Conservation (phyloP, 2,329 filamentous ascomycete species). For the Podosphaera fusca region DNA sequence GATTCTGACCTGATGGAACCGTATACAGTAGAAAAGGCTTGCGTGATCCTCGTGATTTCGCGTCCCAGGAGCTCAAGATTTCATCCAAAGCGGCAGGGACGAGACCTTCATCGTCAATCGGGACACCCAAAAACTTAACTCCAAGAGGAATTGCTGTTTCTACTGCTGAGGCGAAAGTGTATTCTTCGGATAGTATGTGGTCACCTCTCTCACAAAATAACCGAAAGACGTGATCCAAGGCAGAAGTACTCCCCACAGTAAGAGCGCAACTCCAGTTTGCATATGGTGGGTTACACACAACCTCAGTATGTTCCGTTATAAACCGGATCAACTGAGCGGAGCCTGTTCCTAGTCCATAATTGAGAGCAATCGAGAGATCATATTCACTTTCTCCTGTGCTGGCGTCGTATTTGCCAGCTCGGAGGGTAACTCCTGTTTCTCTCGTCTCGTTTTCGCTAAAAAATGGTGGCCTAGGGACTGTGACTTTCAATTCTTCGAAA, state of each 20-base stretch:
- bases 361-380: constrained; percentile 73
- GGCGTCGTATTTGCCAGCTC: constrained; percentile 66
- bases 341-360: constrained; percentile 77
- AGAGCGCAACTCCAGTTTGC: constrained; percentile 72
- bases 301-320: constrained; percentile 85
- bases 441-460: constrained; percentile 48
- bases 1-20: constrained; percentile 52
- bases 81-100: constrained; percentile 37
- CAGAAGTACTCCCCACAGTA: constrained; percentile 67
- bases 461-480: constrained; percentile 42
- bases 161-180: constrained; percentile 57
- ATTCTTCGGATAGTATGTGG: constrained; percentile 67
- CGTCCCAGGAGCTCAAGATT: constrained; percentile 42
- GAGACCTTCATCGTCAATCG: constrained; percentile 44
- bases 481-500: constrained; percentile 55
- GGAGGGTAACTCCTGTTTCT: constrained; percentile 34
- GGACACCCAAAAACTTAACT: constrained; percentile 32
- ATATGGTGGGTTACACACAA: constrained; percentile 70
- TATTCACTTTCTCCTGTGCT: constrained; percentile 29
- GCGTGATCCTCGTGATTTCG: constrained; percentile 26
- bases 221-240: constrained; percentile 61
- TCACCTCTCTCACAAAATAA: constrained; percentile 62
- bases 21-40: constrained; percentile 50
- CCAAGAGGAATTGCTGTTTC: constrained; percentile 42
- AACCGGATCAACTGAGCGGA: constrained; percentile 73